Evolutionary conservation across 2,329 filamentous ascomycete genomes (phyloP).

Genomic region (Talaromyces albobiverticillius): DNA sequence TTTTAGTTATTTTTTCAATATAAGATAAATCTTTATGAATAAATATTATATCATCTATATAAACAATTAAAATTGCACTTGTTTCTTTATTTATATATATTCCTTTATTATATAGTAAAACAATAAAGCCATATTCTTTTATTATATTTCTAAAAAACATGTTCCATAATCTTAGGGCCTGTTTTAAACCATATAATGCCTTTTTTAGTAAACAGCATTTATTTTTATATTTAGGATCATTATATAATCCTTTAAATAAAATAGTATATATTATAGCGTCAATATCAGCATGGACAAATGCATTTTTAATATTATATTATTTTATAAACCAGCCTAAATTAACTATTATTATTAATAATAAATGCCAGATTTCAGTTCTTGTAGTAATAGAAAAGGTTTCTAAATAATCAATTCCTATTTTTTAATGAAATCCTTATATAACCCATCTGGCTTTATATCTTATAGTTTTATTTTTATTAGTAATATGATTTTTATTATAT

Average conservation of each 20-base stretch:
- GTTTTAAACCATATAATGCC: neutral
- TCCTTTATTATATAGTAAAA: neutral
- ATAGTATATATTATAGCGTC: neutral
- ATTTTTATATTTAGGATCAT: neutral
- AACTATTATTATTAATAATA: neutral
- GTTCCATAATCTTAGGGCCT: neutral
- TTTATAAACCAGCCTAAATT: neutral
- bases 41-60: neutral
- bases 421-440: neutral
- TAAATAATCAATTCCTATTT: neutral
- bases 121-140: neutral
- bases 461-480: neutral
- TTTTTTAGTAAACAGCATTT: slow-evolving; percentile 1
- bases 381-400: neutral
- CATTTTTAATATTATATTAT: slow-evolving; percentile 1
- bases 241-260: neutral
- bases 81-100: neutral
- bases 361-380: neutral
- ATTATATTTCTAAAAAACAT: neutral
- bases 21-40: neutral
- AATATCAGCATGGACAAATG: neutral
- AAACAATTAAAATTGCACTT: neutral
- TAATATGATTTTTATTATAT: neutral
- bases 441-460: neutral
- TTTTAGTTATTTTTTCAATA: too few relatives aligned